phyloP scores from a whole-genome alignment of 1,139 yeast genomes.

The Yarrowia galli region DNA sequence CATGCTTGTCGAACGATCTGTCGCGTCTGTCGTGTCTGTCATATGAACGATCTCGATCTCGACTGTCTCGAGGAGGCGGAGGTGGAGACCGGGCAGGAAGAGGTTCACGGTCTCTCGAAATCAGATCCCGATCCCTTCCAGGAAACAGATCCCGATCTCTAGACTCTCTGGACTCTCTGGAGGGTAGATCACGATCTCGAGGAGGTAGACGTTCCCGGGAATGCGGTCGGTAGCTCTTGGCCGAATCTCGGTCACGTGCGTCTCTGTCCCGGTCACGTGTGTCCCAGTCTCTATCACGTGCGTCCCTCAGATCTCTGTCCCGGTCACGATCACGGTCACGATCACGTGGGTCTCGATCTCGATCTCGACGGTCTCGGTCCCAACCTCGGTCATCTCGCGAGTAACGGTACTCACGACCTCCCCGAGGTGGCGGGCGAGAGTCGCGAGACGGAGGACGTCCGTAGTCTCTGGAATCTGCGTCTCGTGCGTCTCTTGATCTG shows the following conservation, averaged over 20 bases:
- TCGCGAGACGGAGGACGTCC: constrained; percentile 11
- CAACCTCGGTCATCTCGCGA: constrained; percentile 4
- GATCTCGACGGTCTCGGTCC: constrained; percentile 11
- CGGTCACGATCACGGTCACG: not conserved
- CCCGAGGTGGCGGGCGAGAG: constrained; percentile 11
- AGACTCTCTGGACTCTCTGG: not conserved
- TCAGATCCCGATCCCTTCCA: constrained; percentile 4
- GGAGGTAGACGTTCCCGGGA: not conserved
- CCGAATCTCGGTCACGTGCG: not conserved
- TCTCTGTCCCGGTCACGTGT: not conserved
- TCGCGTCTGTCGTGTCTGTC: constrained; percentile 16
- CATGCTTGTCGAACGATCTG: constrained; percentile 8
- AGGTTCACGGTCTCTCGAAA: not conserved
- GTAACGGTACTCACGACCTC: constrained; percentile 3
- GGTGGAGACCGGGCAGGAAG: constrained; percentile 5
- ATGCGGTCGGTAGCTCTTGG: constrained; percentile 11
- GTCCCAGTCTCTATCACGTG: constrained; percentile 3
- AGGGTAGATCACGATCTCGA: constrained; percentile 5
- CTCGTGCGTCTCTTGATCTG: constrained; percentile 32
- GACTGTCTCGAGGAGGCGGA: constrained; percentile 5
- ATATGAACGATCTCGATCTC: not conserved
- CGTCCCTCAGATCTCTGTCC: not conserved
- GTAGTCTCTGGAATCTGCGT: constrained; percentile 4
- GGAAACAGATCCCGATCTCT: constrained; percentile 1
- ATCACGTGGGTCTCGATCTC: constrained; percentile 7